Evolutionary conservation across 208 protist genomes (phyloP).

Genomic region (Leishmania guyanensis): DNA sequence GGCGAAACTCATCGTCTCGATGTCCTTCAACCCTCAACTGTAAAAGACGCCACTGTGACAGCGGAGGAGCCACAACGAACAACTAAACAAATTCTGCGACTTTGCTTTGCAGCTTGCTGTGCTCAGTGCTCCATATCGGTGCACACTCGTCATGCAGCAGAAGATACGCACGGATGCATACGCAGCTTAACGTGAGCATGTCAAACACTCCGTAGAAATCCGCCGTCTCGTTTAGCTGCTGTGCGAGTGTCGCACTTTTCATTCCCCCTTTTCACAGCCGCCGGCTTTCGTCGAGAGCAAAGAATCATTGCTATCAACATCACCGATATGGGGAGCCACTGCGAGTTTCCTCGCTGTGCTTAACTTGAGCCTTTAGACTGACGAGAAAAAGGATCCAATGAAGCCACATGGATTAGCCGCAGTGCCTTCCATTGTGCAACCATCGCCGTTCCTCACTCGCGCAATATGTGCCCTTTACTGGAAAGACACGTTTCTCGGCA

Average conservation of each 20-base stretch:
- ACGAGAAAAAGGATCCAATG: slow-evolving; percentile 32
- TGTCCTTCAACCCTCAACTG: neutral
- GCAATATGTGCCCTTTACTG: slow-evolving; percentile 80
- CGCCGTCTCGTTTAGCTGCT: neutral
- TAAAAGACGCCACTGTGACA: neutral
- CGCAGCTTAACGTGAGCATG: neutral
- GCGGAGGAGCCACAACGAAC: neutral
- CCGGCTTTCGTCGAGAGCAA: neutral
- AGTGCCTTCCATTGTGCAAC: slow-evolving; percentile 39
- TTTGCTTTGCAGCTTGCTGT: neutral
- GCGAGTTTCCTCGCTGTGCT: neutral
- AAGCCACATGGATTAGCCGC: slow-evolving; percentile 49
- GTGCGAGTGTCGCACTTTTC: neutral
- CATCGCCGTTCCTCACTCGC: slow-evolving; percentile 27
- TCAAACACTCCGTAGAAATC: neutral
- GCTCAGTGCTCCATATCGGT: neutral
- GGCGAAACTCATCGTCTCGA: neutral
- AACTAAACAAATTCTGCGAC: neutral
- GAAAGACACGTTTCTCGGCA: slow-evolving; percentile 75
- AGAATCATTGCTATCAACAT: neutral
- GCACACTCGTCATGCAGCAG: neutral
- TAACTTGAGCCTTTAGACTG: neutral
- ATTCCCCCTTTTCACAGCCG: neutral
- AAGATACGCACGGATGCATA: neutral
- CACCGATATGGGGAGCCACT: neutral